Evolutionary conservation across 179 eudicot species (phyloP).

Genomic region (Spergularia azorica): DNA sequence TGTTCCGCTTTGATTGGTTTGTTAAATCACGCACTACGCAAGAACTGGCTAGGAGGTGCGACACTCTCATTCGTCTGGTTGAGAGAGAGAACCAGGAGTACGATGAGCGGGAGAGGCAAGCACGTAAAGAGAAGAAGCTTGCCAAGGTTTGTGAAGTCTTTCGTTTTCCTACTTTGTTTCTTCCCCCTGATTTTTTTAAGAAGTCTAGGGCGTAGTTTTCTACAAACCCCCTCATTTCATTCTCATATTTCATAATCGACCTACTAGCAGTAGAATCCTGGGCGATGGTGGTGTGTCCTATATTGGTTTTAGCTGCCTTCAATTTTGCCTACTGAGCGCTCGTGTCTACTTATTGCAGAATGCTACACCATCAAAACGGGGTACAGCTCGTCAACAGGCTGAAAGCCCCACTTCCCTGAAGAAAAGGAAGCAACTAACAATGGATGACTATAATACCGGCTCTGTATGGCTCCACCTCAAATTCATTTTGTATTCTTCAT

Average conservation of each 20-base stretch:
- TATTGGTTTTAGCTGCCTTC: background rate
- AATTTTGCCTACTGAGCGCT: background rate
- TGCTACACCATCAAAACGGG: slow-evolving; percentile 77
- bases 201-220: background rate
- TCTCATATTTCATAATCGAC: background rate
- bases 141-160: slow-evolving; percentile 59
- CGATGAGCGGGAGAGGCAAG: slow-evolving; percentile 94
- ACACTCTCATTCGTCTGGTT: slow-evolving; percentile 80
- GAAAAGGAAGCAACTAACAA: slow-evolving; percentile 70
- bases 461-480: slow-evolving; percentile 42
- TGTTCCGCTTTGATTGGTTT: slow-evolving; percentile 98
- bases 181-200: background rate
- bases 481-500: background rate
- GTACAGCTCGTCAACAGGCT: slow-evolving; percentile 53
- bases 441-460: slow-evolving; percentile 59
- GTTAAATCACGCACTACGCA: slow-evolving; percentile 98
- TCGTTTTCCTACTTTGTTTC: slow-evolving; percentile 1
- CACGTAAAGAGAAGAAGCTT: slow-evolving; percentile 94
- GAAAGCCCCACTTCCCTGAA: slow-evolving; percentile 73
- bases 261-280: background rate
- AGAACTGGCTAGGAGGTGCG: slow-evolving; percentile 98
- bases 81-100: slow-evolving; percentile 97
- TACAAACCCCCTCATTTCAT: background rate
- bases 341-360: slow-evolving; percentile 36
- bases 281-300: background rate